Evolutionary conservation across 2,329 filamentous ascomycete species (phyloP).

Genomic region (Meredithiella fracta): DNA sequence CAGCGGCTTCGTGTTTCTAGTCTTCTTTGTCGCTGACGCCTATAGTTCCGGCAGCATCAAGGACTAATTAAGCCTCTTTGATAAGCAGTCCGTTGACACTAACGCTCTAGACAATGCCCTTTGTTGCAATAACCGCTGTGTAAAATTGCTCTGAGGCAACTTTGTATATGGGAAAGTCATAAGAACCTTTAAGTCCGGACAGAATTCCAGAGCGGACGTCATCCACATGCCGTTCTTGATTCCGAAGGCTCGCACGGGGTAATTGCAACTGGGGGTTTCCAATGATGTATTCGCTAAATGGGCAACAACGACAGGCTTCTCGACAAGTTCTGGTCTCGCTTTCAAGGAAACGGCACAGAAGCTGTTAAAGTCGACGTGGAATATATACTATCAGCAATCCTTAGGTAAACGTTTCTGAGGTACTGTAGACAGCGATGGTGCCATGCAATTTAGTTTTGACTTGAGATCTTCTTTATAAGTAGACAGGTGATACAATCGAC

Average conservation of each 20-base stretch:
- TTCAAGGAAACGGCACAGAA: conserved; percentile 85
- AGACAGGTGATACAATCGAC: conserved; percentile 82
- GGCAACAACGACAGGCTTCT: conserved; percentile 76
- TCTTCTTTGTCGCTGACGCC: conserved; percentile 27
- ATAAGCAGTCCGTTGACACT: conserved; percentile 91
- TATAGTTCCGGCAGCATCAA: conserved; percentile 47
- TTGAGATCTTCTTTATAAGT: conserved; percentile 95
- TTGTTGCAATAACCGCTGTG: conserved; percentile 60
- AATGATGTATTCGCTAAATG: conserved; percentile 74
- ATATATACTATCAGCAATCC: conserved; percentile 60
- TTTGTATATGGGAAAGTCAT: conserved; percentile 91
- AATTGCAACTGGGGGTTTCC: conserved; percentile 96
- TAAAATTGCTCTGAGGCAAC: conserved; percentile 82
- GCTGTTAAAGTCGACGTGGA: conserved; percentile 96
- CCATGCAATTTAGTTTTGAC: conserved; percentile 65
- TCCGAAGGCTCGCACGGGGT: conserved; percentile 69
- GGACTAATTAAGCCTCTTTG: conserved; percentile 59
- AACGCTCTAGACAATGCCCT: conserved; percentile 81
- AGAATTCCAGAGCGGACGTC: conserved; percentile 71
- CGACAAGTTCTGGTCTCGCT: conserved; percentile 53
- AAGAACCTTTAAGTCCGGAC: conserved; percentile 74
- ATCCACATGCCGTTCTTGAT: conserved; percentile 99
- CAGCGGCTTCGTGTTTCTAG: conserved; percentile 64
- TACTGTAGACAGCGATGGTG: conserved; percentile 25
- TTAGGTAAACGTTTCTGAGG: conserved; percentile 19